These are phyloP conservation scores for Mycena venus DNA, from an alignment of 768 basidiomycete species.

Conservation along the genomic window DNA sequence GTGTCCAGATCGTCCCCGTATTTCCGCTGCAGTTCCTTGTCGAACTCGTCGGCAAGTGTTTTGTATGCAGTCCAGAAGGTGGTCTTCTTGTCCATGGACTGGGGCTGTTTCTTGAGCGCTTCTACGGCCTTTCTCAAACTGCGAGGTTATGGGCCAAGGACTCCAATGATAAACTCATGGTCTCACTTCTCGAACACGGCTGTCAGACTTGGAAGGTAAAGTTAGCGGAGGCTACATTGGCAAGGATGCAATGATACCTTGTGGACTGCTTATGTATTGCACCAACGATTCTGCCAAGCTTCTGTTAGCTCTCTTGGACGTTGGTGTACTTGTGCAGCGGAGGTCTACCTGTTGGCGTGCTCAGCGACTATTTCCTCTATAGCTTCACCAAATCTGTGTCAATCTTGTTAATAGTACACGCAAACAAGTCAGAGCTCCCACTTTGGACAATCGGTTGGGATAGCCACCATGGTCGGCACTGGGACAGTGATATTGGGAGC, in stretches of 20 bases:
- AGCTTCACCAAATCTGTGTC: background rate
- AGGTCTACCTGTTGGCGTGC: background rate
- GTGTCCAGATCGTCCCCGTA: constrained; percentile 1
- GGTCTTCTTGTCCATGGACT: constrained; percentile 2
- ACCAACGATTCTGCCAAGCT: background rate
- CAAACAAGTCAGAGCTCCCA: background rate
- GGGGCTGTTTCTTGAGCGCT: background rate
- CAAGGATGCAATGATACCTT: background rate
- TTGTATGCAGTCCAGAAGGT: constrained; percentile 9
- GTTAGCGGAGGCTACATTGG: background rate
- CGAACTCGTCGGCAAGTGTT: background rate
- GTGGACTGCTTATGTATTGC: background rate
- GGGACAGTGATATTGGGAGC: background rate
- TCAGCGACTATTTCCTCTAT: background rate
- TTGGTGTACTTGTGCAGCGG: background rate
- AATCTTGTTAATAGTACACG: background rate
- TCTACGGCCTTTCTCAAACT: background rate
- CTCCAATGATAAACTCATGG: background rate
- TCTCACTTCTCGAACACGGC: background rate
- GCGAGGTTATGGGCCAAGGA: background rate
- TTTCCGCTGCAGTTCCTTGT: background rate
- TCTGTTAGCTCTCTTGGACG: background rate
- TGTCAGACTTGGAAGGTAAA: background rate
- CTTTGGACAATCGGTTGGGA: background rate
- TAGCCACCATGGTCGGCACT: background rate